A percentile compares a stretch with the other conserved stretches of the same genome.
Conservation (phyloP, 1,284 basidiomycete species). For the Austroboletus niveus region DNA sequence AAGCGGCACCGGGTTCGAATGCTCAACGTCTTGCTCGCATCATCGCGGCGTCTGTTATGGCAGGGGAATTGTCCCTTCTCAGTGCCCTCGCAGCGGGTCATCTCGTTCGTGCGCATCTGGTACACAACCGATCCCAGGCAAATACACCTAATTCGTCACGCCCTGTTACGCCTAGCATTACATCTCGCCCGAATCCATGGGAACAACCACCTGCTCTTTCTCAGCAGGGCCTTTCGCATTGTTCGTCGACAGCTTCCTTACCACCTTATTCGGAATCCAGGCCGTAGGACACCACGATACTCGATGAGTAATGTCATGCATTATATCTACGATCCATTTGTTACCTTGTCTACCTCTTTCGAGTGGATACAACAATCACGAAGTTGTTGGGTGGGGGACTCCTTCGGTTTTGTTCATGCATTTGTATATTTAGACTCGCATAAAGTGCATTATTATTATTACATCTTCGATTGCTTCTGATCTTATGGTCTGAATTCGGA, state of each 20-base stretch:
- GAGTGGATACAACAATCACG: neutral
- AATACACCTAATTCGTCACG: constrained; percentile 65
- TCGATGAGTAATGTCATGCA: constrained; percentile 4
- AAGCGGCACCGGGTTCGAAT: constrained; percentile 81
- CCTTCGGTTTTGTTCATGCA: neutral
- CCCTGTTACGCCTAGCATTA: constrained; percentile 58
- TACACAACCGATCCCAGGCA: constrained; percentile 74
- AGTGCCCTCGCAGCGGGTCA: constrained; percentile 91
- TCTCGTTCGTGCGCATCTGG: constrained; percentile 85
- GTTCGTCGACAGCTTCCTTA: constrained; percentile 32
- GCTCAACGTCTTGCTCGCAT: constrained; percentile 85
- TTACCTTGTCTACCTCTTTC: constrained; percentile 19
- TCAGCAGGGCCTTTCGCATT: constrained; percentile 19
- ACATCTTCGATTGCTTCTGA: neutral
- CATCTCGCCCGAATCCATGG: constrained; percentile 21
- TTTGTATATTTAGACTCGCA: neutral
- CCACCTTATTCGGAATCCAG: constrained; percentile 33
- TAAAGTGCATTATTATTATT: neutral
- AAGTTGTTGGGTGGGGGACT: neutral
- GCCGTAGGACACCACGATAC: constrained; percentile 10
- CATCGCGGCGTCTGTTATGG: constrained; percentile 90
- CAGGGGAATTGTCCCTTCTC: constrained; percentile 88
- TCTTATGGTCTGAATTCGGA: too few relatives aligned
- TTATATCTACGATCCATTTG: constrained; percentile 17
- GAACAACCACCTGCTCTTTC: constrained; percentile 12